A percentile compares a stretch with the other conserved stretches of the same genome.
These are phyloP conservation scores for Lichtheimia hyalospora DNA, from an alignment of 371 early-diverging fungal species.

Conservation along the genomic window DNA sequence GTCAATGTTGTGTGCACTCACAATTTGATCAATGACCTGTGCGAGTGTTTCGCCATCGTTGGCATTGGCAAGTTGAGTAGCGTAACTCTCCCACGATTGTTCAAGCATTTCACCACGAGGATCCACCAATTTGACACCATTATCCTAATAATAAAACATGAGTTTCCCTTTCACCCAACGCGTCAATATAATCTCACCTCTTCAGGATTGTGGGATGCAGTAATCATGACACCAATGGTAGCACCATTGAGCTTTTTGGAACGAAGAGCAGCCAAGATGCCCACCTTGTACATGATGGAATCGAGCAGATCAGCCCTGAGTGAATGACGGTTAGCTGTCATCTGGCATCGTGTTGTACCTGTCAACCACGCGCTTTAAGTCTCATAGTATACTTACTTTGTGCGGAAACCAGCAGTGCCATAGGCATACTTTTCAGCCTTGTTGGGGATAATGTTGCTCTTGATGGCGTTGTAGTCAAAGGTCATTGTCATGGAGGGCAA, in stretches of 20 bases:
- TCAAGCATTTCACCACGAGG: slow-evolving; percentile 99
- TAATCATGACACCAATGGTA: slow-evolving; percentile 98
- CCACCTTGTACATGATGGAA: slow-evolving; percentile 94
- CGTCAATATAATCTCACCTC: slow-evolving; percentile 46
- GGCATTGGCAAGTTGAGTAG: slow-evolving; percentile 92
- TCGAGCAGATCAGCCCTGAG: slow-evolving; percentile 78
- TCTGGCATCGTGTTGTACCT: slow-evolving; percentile 4
- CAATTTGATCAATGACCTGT: slow-evolving; percentile 63
- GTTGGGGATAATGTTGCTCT: slow-evolving; percentile 35
- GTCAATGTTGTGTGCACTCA: slow-evolving; percentile 72
- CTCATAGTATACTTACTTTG: slow-evolving; percentile 54
- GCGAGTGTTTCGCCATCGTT: slow-evolving; percentile 67
- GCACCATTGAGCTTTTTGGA: slow-evolving; percentile 86
- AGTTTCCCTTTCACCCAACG: too few species aligned
- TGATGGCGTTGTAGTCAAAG: slow-evolving; percentile 31
- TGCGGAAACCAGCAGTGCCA: slow-evolving; percentile 98
- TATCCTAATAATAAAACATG: slow-evolving; percentile 69
- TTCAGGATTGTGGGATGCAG: slow-evolving; percentile 99
- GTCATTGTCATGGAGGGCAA: slow-evolving; percentile 19
- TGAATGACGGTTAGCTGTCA: background rate
- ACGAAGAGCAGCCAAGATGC: slow-evolving; percentile 90
- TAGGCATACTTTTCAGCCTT: slow-evolving; percentile 57
- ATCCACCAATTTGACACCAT: slow-evolving; percentile 99
- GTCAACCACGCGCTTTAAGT: background rate
- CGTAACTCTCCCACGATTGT: slow-evolving; percentile 95